Base-by-base conservation (phyloP, 2,329 filamentous ascomycete genomes). In the Beauveria varroae region DNA sequence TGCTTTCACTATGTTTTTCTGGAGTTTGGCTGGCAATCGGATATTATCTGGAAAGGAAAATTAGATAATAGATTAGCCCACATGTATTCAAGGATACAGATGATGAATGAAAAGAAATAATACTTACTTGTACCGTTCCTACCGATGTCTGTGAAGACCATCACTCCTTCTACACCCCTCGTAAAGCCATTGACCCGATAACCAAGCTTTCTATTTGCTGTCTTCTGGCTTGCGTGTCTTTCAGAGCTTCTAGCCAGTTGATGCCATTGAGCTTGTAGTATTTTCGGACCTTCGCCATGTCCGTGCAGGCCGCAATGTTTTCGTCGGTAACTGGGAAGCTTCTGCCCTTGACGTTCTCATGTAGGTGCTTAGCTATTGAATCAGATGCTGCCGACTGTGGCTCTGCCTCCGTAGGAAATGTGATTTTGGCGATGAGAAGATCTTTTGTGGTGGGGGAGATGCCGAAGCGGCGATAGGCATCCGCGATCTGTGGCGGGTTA, bases 391-490 rank as follows among this genome's bases (percentile, higher is more conserved):
- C 63, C 1, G 70, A 67, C n/a, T 78, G 73, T 6, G 79, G 76
- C 52, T 78, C 73, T 40, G 74, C 71, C 2, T 70, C 68, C 52
- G 77, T 74, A 0, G 79, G 77, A 18, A 81, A 79, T 10, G 86
- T 81, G 26, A 98, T 80, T 72, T 97, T 98, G 69, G 97, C 80
- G 7, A 90, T 86, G 3, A 97, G 77, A n/a, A 99, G 75, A 66
- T 87, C 75, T 50, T 81, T 86, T 2, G 89, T 95, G 12, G 79
- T 76, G 14, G 90, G 84, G 0, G 83, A 79, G 62, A 98, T 86
- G 53, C 95, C 95, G 70, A 95, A 96, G 59, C 88, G 87, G 37
- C 91, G 88, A 75, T 98, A 98, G 0, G 92, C 88, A 67, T 97
- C 93, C 57, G 91, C 85, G 69, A 99, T 98, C 91, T 96, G 57